Evolutionary conservation across 2,329 filamentous ascomycete species (phyloP).

Genomic region (Pseudogymnoascus sp.): DNA sequence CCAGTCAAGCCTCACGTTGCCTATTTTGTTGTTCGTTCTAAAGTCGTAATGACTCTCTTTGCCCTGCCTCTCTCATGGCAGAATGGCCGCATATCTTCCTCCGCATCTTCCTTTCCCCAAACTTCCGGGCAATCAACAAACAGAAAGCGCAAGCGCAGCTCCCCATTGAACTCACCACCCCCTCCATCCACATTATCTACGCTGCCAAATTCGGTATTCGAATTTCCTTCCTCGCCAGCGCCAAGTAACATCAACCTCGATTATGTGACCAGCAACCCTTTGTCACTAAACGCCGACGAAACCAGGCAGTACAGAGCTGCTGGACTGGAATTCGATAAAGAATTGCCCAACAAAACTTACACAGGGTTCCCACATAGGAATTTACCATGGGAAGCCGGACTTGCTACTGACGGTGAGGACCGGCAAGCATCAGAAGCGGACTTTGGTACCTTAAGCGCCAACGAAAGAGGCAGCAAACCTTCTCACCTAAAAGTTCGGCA

Average conservation of each 20-base stretch:
- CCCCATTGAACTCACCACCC: conserved; percentile 6
- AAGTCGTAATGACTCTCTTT: conserved; percentile 20
- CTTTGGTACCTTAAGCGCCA: conserved; percentile 10
- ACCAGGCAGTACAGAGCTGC: conserved; percentile 48
- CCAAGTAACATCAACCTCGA: neutral
- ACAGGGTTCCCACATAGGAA: conserved; percentile 47
- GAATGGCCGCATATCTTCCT: conserved; percentile 11
- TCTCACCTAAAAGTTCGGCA: conserved; percentile 43
- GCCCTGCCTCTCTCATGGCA: conserved; percentile 18
- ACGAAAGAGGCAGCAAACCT: conserved; percentile 11
- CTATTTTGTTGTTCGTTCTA: neutral
- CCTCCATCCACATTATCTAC: conserved; percentile 12
- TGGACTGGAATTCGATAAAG: conserved; percentile 43
- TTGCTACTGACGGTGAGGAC: conserved; percentile 15
- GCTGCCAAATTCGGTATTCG: neutral
- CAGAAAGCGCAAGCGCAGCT: conserved; percentile 21
- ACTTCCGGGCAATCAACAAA: conserved; percentile 11
- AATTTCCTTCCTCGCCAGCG: neutral
- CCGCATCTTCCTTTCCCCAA: conserved; percentile 11
- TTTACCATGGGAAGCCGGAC: conserved; percentile 21
- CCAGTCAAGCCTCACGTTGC: neutral
- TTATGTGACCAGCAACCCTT: conserved; percentile 37
- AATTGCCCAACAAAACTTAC: conserved; percentile 32
- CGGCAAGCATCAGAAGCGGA: conserved; percentile 2
- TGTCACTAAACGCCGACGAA: conserved; percentile 46